These are phyloP conservation scores for Diplosphaera chodatii DNA, from an alignment of 139 green algal species.

Conservation along the genomic window DNA sequence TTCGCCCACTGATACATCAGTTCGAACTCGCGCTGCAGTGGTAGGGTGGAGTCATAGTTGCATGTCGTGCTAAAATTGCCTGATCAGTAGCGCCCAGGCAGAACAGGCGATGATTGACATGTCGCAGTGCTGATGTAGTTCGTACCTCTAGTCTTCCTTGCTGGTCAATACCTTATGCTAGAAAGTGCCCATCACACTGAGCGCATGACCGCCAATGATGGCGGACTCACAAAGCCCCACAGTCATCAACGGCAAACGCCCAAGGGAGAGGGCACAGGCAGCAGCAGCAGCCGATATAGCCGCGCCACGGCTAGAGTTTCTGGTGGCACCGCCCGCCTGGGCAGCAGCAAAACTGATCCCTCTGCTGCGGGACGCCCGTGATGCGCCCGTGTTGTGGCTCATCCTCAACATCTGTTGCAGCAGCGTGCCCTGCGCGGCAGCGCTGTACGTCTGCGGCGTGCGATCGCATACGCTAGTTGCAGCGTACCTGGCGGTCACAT, in stretches of 20 bases:
- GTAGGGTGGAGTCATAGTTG: no score
- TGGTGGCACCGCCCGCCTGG: conserved; percentile 3
- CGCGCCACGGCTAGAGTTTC: conserved; percentile 13
- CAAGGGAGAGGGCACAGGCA: background rate
- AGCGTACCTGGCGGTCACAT: conserved; percentile 46
- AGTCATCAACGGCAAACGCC: background rate
- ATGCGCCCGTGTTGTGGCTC: conserved; percentile 34
- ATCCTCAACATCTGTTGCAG: conserved; percentile 33
- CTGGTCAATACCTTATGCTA: no score
- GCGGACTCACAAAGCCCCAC: no score
- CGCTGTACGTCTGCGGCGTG: conserved; percentile 9
- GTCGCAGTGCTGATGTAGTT: no score
- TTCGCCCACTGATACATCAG: no score
- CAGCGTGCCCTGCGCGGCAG: conserved; percentile 10
- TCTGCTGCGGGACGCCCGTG: conserved; percentile 34
- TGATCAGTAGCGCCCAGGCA: no score
- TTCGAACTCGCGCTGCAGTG: no score
- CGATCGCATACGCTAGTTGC: conserved; percentile 31
- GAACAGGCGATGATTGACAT: no score
- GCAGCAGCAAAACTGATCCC: background rate
- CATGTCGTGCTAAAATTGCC: no score
- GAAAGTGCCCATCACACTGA: no score
- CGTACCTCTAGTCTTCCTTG: no score
- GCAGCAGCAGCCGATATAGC: conserved; percentile 6
- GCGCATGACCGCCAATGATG: no score